Percentiles rank a stretch among this genome's conserved stretches.
Conservation (phyloP, 192 early-diverging fungal species). For the Rhizoclosmatium globosum region DNA sequence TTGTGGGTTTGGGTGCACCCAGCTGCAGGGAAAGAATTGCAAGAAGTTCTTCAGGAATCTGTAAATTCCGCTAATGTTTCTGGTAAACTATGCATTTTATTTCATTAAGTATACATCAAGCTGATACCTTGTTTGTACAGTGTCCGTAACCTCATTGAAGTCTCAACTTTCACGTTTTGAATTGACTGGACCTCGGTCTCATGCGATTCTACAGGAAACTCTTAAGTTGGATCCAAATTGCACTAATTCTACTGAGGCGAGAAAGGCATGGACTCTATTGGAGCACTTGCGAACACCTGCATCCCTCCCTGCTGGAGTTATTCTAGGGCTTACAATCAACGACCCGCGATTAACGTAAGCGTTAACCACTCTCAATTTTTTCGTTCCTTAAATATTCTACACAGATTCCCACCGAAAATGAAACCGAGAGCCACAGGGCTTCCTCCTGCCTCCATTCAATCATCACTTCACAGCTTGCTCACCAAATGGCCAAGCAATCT, state of each 20-base stretch:
- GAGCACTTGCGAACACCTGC: slow-evolving; percentile 66
- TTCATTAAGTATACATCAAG: neutral
- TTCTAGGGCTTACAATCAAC: slow-evolving; percentile 78
- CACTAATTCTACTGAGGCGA: slow-evolving; percentile 17
- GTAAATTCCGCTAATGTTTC: neutral
- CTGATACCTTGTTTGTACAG: slow-evolving; percentile 13
- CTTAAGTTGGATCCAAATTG: slow-evolving; percentile 50
- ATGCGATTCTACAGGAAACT: slow-evolving; percentile 74
- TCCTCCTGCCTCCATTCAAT: neutral
- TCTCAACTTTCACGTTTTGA: slow-evolving; percentile 77
- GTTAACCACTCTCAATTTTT: neutral
- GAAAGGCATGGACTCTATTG: slow-evolving; percentile 37
- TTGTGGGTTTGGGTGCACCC: slow-evolving; percentile 90
- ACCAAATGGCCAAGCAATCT: slow-evolving; percentile 37
- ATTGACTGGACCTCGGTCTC: slow-evolving; percentile 86
- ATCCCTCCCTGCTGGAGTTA: slow-evolving; percentile 80
- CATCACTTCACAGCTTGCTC: slow-evolving; percentile 9
- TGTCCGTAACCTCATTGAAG: slow-evolving; percentile 33
- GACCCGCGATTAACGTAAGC: slow-evolving; percentile 85
- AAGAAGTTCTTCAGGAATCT: slow-evolving; percentile 33
- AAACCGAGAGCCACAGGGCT: slow-evolving; percentile 19
- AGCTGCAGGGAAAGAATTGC: slow-evolving; percentile 59
- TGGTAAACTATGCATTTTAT: slow-evolving; percentile 1
- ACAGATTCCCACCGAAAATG: slow-evolving; percentile 53
- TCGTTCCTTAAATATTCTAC: neutral